Evolutionary conservation across 768 basidiomycete species (phyloP).

Genomic region (Gymnopilus junonius): DNA sequence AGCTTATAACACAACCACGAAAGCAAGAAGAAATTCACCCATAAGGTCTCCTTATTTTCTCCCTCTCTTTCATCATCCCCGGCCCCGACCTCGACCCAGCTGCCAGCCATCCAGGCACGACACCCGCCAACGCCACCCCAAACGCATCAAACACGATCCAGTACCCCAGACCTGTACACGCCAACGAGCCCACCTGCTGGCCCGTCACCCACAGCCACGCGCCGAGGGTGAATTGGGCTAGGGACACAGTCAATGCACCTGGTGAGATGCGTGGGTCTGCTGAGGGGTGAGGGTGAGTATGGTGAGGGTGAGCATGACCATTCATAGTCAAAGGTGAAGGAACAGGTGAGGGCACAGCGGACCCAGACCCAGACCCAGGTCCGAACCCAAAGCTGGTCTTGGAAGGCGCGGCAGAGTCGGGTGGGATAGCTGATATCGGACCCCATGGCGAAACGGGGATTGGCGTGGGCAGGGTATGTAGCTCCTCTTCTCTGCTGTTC

Average conservation of each 20-base stretch:
- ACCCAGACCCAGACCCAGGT: no score
- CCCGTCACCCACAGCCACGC: conserved; percentile 87
- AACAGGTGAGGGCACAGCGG: background rate
- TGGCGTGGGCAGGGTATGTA: conserved; percentile 63
- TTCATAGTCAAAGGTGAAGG: background rate
- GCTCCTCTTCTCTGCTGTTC: conserved; percentile 31
- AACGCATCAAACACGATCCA: conserved; percentile 95
- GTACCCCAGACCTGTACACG: conserved; percentile 92
- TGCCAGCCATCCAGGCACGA: conserved; percentile 50
- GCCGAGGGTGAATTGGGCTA: conserved; percentile 64
- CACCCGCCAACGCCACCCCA: conserved; percentile 63
- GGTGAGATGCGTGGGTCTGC: no score
- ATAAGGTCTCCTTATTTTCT: conserved; percentile 66
- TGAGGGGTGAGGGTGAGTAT: background rate
- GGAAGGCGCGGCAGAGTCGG: conserved; percentile 23
- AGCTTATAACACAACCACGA: background rate
- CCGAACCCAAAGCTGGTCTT: conserved; percentile 13
- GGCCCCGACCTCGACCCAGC: conserved; percentile 18
- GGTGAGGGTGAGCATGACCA: background rate
- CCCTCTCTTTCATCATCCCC: conserved; percentile 31
- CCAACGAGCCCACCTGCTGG: conserved; percentile 85
- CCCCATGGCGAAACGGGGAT: conserved; percentile 71
- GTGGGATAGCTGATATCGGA: conserved; percentile 51
- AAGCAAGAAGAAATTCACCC: conserved; percentile 28
- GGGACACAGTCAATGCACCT: conserved; percentile 27